A percentile compares a stretch with the other conserved stretches of the same genome.
Conservation (phyloP, 306 rosid genomes). For the Sindora glabra region DNA sequence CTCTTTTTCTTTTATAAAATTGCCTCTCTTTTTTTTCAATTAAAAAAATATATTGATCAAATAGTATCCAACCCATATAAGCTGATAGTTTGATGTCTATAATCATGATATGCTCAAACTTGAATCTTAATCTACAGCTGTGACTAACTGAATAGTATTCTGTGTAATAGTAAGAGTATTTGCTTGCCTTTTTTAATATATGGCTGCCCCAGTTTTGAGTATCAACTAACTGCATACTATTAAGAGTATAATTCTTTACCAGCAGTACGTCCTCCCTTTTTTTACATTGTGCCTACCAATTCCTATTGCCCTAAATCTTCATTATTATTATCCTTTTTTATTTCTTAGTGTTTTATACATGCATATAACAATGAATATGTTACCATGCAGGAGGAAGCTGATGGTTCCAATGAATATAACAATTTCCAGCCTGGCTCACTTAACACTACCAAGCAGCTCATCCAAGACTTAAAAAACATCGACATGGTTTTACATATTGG, state of each 20-base stretch:
- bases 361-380: background rate
- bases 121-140: background rate
- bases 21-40: no score
- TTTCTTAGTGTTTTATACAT: no score
- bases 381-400: constrained; percentile 68
- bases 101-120: background rate
- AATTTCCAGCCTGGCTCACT: constrained; percentile 73
- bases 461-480: constrained; percentile 54
- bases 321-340: background rate
- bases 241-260: background rate
- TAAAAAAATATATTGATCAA: background rate
- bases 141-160: background rate
- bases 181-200: no score
- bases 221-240: background rate
- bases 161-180: background rate
- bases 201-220: background rate
- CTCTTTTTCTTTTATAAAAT: no score
- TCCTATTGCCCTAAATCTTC: background rate
- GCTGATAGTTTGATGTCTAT: background rate
- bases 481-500: constrained; percentile 88
- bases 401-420: constrained; percentile 88
- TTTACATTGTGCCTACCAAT: background rate
- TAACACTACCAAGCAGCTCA: constrained; percentile 65
- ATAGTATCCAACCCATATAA: background rate
- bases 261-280: background rate